Evolutionary conservation across 2,329 filamentous ascomycete genomes (phyloP), one percentile per base, ranked within the genome.

Genomic region (Claviceps humidiphila): DNA sequence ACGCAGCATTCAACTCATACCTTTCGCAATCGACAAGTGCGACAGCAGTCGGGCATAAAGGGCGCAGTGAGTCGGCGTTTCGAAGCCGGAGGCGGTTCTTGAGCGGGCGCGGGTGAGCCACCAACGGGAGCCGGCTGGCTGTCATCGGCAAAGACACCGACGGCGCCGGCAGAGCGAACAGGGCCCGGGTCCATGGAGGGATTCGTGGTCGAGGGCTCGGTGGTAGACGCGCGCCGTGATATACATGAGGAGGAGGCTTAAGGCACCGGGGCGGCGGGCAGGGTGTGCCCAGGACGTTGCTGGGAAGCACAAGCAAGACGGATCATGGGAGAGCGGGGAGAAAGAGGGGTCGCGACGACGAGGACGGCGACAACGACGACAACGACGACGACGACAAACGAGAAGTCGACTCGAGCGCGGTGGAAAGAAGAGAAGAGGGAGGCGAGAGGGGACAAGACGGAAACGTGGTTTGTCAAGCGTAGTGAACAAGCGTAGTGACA

Each of bases 1-100:
- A 13, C 17, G n/a, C n/a, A 39, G 30, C 30, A 34, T 9, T 34
- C 30, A 11, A 34, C 30, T 49, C 55, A 57, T 54, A 68, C 67
- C 65, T 70, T 70, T 55, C 67, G 63, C 43, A 70, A 54, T 17
- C 67, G 60, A 55, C 67, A 70, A 22, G 66, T 70, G 53, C 64
- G 66, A 57, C 67, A 70, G 53, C 66, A 67, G 41, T 67, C 63
- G 44, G 58, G 53, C 39, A 59, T 38, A 39, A 56, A 51, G 22
- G 62, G 53, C 17, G 62, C 60, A 2, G 60, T 61, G 16, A 65
- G 63, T 48, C 66, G 63, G 24, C 66, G 63, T 53, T 68, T 68
- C n/a, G 56, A 54, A 30, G 60, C 55, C 30, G 61, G 58, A 58
- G 41, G 51, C 13, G 57, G 57, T 34, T 56, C 52, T 5, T 55